Conservation (phyloP, 495 filamentous ascomycete species). For the Viridothelium virens region DNA sequence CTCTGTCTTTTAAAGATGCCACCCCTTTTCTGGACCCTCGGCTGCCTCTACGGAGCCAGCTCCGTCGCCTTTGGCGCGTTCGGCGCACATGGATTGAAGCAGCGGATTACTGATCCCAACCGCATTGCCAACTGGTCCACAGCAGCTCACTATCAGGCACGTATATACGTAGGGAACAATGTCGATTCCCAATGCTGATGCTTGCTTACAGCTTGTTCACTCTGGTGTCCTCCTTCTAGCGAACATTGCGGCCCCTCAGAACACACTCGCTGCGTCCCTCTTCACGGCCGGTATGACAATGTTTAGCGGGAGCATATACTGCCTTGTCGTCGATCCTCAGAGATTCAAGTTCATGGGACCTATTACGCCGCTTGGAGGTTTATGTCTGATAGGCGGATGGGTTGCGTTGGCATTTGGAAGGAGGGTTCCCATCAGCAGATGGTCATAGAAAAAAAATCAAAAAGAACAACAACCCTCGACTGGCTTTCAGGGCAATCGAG, state of each 20-base stretch:
- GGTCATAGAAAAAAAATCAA: not conserved
- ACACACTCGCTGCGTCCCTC: constrained; percentile 38
- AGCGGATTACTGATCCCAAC: constrained; percentile 46
- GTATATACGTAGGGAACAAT: constrained; percentile 6
- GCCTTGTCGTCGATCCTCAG: constrained; percentile 49
- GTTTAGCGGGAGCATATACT: constrained; percentile 56
- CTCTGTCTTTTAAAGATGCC: constrained; percentile 14
- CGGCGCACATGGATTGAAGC: constrained; percentile 57
- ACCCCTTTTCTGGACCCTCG: constrained; percentile 48
- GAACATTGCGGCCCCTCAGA: constrained; percentile 38
- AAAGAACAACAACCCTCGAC: not conserved
- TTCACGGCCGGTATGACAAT: constrained; percentile 43
- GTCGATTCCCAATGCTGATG: not conserved
- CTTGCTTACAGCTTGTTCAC: constrained; percentile 46
- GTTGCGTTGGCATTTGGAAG: constrained; percentile 39
- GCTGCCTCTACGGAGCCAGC: constrained; percentile 51
- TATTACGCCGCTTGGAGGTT: constrained; percentile 52
- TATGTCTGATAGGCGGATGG: constrained; percentile 53
- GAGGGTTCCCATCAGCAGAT: constrained; percentile 17
- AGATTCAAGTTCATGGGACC: constrained; percentile 49
- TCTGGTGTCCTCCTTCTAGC: constrained; percentile 49
- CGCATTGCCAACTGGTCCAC: constrained; percentile 48
- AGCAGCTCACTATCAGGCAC: constrained; percentile 56
- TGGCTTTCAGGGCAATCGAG: not conserved
- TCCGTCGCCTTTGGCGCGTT: constrained; percentile 55